phyloP scores from a whole-genome alignment of 2,329 filamentous ascomycete species.

The Colletotrichum caudatum region DNA sequence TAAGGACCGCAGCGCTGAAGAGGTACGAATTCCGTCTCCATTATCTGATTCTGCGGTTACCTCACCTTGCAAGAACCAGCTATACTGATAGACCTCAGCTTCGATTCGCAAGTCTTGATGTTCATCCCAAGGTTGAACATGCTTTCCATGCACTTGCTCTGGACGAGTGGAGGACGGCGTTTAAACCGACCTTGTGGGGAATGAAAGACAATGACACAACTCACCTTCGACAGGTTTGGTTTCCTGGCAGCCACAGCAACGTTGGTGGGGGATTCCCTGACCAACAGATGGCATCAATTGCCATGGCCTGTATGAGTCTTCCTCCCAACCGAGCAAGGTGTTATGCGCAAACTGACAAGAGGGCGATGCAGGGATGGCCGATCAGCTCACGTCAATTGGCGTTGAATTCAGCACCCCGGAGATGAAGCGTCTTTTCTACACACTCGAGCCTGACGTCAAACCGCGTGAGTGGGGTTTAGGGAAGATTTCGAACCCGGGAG shows the following conservation, averaged over 20 bases:
- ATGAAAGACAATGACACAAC: constrained; percentile 33
- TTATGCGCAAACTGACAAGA: neutral
- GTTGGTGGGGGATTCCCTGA: constrained; percentile 68
- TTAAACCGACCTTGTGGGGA: constrained; percentile 49
- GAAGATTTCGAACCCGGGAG: constrained; percentile 40
- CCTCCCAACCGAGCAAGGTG: too few relatives aligned
- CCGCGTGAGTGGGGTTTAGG: constrained; percentile 43
- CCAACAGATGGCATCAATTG: constrained; percentile 45
- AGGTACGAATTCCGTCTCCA: neutral
- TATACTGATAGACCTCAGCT: constrained; percentile 17
- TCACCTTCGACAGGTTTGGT: constrained; percentile 56
- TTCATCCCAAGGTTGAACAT: constrained; percentile 57
- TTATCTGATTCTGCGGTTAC: fast-evolving
- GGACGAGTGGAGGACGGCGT: constrained; percentile 60
- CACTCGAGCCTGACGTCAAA: constrained; percentile 29
- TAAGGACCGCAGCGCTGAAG: constrained; percentile 29
- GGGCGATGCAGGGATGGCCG: constrained; percentile 42
- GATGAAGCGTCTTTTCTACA: constrained; percentile 44
- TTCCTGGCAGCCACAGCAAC: constrained; percentile 71
- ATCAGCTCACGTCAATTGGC: constrained; percentile 44
- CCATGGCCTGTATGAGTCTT: constrained; percentile 42
- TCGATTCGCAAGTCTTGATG: constrained; percentile 41
- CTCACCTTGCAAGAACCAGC: fast-evolving
- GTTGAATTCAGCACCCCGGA: constrained; percentile 44
- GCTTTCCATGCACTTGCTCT: constrained; percentile 68